phyloP scores from a whole-genome alignment of 163 green algal genomes.

The Chlorella variabilis region DNA sequence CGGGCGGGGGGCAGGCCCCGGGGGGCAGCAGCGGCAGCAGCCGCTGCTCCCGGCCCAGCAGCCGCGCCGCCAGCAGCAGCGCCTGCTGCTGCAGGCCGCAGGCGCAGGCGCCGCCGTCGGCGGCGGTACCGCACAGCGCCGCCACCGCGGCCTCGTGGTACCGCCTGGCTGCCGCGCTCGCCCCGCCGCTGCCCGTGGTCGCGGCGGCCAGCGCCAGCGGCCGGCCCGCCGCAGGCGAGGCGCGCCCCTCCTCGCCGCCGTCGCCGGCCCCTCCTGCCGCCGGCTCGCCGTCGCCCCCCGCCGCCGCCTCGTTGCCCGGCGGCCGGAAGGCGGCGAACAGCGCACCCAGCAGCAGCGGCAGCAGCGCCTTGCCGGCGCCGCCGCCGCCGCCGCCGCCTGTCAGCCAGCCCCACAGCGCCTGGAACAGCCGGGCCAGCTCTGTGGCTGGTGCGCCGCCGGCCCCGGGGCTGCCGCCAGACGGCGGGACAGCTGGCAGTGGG shows the following conservation, averaged over 20 bases:
- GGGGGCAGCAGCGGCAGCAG: slow-evolving; percentile 14
- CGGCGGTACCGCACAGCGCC: background rate
- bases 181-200: background rate
- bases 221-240: background rate
- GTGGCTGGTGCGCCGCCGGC: background rate
- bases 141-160: slow-evolving; percentile 1
- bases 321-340: slow-evolving; percentile 38
- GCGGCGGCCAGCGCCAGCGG: background rate
- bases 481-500: too few relatives aligned
- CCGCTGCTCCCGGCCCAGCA: slow-evolving; percentile 36
- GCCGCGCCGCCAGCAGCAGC: slow-evolving; percentile 21
- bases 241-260: background rate
- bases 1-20: background rate
- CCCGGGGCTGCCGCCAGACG: background rate
- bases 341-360: slow-evolving; percentile 12
- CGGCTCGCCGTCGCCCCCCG: too few relatives aligned
- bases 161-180: background rate
- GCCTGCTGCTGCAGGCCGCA: slow-evolving; percentile 44
- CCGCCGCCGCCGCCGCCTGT: background rate
- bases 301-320: background rate
- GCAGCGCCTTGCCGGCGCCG: slow-evolving; percentile 14
- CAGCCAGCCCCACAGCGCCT: slow-evolving; percentile 29
- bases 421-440: slow-evolving; percentile 22
- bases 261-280: background rate
- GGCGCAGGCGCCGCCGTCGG: background rate